Evolutionary conservation across 225 moss, liverwort and hornwort genomes (phyloP).

Genomic region (Pleurozium schreberi): DNA sequence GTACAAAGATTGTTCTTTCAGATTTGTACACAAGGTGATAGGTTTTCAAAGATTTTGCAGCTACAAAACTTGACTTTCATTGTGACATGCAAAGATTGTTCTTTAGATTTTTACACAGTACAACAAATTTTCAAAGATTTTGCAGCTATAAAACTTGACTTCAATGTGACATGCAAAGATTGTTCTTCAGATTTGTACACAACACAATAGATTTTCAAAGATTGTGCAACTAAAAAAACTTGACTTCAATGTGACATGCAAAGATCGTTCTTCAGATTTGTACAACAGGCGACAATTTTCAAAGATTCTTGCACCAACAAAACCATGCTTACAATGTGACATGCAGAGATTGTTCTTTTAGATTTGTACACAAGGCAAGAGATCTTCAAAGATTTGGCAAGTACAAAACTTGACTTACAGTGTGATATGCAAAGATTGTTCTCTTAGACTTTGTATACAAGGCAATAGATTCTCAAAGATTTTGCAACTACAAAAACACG

Average conservation of each 20-base stretch:
- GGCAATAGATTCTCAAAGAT: accelerated
- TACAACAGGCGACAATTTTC: background rate
- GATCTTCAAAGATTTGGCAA: background rate
- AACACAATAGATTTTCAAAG: background rate
- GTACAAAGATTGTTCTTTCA: background rate
- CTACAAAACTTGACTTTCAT: background rate
- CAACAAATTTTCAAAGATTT: background rate
- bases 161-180: no score
- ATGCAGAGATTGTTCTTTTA: no score
- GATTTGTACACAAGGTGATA: background rate
- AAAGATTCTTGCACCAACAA: background rate
- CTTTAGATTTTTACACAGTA: no score
- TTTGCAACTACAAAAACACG: no score
- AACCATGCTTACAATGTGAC: background rate
- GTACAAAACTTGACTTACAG: background rate
- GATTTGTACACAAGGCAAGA: no score
- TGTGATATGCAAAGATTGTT: background rate
- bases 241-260: no score
- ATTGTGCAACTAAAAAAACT: no score
- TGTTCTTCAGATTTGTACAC: background rate
- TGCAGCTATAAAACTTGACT: background rate
- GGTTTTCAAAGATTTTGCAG: background rate
- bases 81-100: background rate
- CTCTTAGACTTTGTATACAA: background rate
- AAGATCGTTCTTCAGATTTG: background rate